phyloP scores from a whole-genome alignment of 164 flowering plant species.

The Vitis rupestris region DNA sequence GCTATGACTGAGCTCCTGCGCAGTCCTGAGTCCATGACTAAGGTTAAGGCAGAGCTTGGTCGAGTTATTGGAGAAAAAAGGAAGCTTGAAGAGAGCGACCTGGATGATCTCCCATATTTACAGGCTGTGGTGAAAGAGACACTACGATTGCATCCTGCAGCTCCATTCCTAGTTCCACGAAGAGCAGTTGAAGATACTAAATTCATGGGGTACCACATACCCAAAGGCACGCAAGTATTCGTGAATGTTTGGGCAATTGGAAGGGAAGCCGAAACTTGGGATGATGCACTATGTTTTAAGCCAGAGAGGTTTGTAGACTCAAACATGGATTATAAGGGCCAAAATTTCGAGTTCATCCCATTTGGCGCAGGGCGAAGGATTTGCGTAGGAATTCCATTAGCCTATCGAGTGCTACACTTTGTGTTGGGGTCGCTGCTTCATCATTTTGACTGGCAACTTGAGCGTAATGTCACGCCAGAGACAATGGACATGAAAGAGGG shows the following conservation, averaged over 20 bases:
- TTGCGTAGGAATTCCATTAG: conserved; percentile 29
- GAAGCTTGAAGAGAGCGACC: conserved; percentile 42
- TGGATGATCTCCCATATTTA: conserved; percentile 43
- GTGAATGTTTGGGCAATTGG: conserved; percentile 66
- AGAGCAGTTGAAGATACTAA: conserved; percentile 34
- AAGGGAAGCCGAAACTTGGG: conserved; percentile 32
- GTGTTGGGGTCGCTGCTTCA: conserved; percentile 25
- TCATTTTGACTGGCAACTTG: conserved; percentile 28
- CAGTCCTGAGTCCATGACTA: conserved; percentile 34
- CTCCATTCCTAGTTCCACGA: conserved; percentile 55
- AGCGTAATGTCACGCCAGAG: conserved; percentile 7
- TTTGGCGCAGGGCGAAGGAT: conserved; percentile 34
- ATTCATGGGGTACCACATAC: conserved; percentile 47
- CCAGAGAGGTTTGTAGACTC: conserved; percentile 20
- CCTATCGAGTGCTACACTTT: conserved; percentile 19
- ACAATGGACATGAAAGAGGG: conserved; percentile 31
- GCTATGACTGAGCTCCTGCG: conserved; percentile 59
- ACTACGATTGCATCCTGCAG: conserved; percentile 54
- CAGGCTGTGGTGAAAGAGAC: conserved; percentile 59
- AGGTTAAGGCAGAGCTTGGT: conserved; percentile 41
- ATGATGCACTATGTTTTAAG: conserved; percentile 14
- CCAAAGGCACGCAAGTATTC: conserved; percentile 46
- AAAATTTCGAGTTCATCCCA: conserved; percentile 33
- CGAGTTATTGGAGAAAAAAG: conserved; percentile 29
- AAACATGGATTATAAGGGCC: conserved; percentile 24